Evolutionary conservation across 139 green algal genomes (phyloP).

Genomic region (Pseudopediastrum boryanum): DNA sequence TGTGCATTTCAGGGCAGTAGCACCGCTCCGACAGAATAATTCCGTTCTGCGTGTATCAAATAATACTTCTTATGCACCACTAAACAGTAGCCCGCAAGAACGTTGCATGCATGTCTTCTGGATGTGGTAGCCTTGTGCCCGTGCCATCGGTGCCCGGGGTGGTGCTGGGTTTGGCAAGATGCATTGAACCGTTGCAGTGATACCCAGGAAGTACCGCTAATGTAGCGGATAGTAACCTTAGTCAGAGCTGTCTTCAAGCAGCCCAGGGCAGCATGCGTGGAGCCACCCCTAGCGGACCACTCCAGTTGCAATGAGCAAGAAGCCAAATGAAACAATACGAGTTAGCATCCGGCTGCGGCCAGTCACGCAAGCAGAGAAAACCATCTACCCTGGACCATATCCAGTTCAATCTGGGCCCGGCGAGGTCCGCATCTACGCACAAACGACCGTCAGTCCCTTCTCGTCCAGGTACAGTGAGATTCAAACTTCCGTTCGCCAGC

Average conservation of each 20-base stretch:
- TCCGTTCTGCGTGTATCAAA: too few relatives aligned
- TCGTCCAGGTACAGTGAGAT: not conserved
- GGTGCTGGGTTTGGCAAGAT: not conserved
- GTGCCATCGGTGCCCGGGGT: not conserved
- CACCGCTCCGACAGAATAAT: too few relatives aligned
- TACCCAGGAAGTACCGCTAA: not conserved
- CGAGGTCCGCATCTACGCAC: conserved; percentile 14
- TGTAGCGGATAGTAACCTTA: not conserved
- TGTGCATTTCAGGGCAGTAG: too few relatives aligned
- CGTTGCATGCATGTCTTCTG: too few relatives aligned
- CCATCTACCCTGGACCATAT: conserved; percentile 10
- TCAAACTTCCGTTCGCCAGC: too few relatives aligned
- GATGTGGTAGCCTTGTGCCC: not conserved
- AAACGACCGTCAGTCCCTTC: not conserved
- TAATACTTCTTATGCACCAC: too few relatives aligned
- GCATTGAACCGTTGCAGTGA: not conserved
- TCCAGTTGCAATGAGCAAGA: conserved; percentile 12
- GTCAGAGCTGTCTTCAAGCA: too few relatives aligned
- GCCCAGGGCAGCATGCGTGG: too few relatives aligned
- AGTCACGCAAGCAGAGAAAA: conserved; percentile 13
- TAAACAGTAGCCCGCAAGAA: too few relatives aligned
- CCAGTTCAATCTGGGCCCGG: conserved; percentile 11
- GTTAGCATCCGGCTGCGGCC: conserved; percentile 22
- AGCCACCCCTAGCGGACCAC: too few relatives aligned
- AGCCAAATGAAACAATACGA: conserved; percentile 1